Evolutionary conservation across 2,329 filamentous ascomycete genomes (phyloP), one percentile per base, ranked within the genome.

Genomic region (Xylaria sp.): DNA sequence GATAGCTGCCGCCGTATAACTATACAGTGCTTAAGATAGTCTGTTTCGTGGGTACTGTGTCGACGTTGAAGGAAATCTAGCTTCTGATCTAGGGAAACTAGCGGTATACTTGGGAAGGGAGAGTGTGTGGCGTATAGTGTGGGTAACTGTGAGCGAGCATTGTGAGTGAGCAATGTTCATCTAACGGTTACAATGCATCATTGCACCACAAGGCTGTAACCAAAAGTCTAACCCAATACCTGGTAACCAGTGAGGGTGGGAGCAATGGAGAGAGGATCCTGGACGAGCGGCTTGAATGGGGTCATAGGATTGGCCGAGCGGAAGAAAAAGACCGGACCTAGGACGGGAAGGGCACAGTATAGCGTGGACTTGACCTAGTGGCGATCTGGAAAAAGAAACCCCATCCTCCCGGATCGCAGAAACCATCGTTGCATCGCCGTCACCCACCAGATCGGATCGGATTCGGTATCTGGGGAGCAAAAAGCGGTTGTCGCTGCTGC

Each of bases 401-500:
- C 55, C 61, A 59, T 56, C 55, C 32, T 12, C 55, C 32, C 48
- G 32, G 65, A 68, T 68, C 65, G 65, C 30, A 8, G 39, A 64
- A 64, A 9, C 11, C 32, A 64, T 36, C 57, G 61, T 61, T 4
- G 19, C 56, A 68, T 68, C 55, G 55, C 32, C n/a, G 17, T 8
- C 27, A 47, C 11, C 39, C 14, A 42, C 14, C 11, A 42, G 47
- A 56, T 64, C 65, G 50, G 47, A 56, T 64, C 65, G 50, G 30
- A 64, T 67, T 67, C 60, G 27, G 17, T 47, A 64, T 42, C 11
- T 17, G n/a, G 4, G 4, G 4, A 24, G 42, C 48, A 34, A 11
- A 47, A 36, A 24, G 17, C 34, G 30, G 11, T n/a, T n/a, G 8
- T n/a, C 17, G 21, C n/a, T 24, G 50, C 27, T 30, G 34, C 50